Evolutionary conservation across 202 grass and related monocot species (phyloP).

Genomic region (Setaria italica): DNA sequence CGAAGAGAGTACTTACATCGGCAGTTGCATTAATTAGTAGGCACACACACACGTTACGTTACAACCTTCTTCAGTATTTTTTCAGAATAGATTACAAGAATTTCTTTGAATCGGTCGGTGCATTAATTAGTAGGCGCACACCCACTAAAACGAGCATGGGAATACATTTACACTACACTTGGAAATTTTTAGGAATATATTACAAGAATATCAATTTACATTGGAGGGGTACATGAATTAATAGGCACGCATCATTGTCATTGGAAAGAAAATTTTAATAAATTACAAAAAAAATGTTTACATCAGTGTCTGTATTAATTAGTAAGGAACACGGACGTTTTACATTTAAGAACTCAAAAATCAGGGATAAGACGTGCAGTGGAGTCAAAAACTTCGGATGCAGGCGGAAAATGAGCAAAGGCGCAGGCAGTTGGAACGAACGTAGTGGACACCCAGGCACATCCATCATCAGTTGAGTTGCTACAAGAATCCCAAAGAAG

Average conservation of each 20-base stretch:
- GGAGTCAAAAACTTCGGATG: neutral
- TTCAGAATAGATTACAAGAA: too few species aligned
- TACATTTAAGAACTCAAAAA: neutral
- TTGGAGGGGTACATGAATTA: neutral
- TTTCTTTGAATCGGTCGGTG: too few species aligned
- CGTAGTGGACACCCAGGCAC: conserved; percentile 6
- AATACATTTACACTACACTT: too few species aligned
- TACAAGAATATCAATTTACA: neutral
- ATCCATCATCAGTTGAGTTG: conserved; percentile 15
- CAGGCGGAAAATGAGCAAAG: conserved; percentile 5
- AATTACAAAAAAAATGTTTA: neutral
- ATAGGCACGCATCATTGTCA: neutral
- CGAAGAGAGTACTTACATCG: too few species aligned
- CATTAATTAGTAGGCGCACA: too few species aligned
- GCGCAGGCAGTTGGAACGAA: neutral
- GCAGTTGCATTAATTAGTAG: too few species aligned
- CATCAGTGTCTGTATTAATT: neutral
- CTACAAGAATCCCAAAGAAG: conserved; percentile 53
- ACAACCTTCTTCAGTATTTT: too few species aligned
- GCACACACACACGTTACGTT: too few species aligned
- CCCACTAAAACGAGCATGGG: too few species aligned
- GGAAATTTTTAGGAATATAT: neutral
- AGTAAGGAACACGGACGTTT: neutral
- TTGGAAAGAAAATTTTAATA: neutral
- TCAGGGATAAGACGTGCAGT: neutral